Conservation (phyloP, 2,329 filamentous ascomycete species). For the Paraconiothyrium brasiliense region DNA sequence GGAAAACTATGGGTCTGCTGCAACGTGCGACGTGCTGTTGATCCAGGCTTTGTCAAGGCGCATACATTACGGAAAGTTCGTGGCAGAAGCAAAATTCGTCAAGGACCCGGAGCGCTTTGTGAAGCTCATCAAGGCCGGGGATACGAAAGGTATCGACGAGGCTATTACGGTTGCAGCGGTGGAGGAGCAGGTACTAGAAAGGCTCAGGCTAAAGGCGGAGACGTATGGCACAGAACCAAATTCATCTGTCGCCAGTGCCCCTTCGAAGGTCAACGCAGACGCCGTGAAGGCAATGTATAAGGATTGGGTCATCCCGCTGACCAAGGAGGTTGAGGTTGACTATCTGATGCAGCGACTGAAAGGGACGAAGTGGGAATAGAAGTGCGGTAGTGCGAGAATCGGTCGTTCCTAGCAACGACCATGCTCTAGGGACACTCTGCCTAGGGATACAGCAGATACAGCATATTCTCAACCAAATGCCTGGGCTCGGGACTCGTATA, state of each 20-base stretch:
- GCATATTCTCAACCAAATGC: background rate
- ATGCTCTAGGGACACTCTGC: too few relatives aligned
- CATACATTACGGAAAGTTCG: conserved; percentile 98
- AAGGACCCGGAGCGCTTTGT: conserved; percentile 84
- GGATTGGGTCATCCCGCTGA: conserved; percentile 92
- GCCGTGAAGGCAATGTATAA: conserved; percentile 62
- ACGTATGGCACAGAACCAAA: conserved; percentile 94
- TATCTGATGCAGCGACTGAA: conserved; percentile 94
- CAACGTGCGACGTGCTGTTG: conserved; percentile 88
- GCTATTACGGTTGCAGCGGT: conserved; percentile 92
- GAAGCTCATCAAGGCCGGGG: conserved; percentile 79
- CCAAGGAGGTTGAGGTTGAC: conserved; percentile 98
- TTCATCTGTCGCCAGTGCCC: conserved; percentile 60
- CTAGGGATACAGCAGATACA: background rate
- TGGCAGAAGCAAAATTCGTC: conserved; percentile 93
- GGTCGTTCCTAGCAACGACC: background rate
- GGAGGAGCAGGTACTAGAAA: conserved; percentile 89
- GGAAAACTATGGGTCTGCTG: conserved; percentile 95
- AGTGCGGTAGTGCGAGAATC: background rate
- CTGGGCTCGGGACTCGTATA: background rate
- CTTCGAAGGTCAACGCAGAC: conserved; percentile 87
- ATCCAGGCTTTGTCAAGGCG: conserved; percentile 88
- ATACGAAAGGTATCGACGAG: conserved; percentile 82
- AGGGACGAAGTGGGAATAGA: conserved; percentile 59
- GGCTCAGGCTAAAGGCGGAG: conserved; percentile 85